phyloP scores from a whole-genome alignment of 805 yeast genomes.

The Saccharomycopsis sp. region DNA sequence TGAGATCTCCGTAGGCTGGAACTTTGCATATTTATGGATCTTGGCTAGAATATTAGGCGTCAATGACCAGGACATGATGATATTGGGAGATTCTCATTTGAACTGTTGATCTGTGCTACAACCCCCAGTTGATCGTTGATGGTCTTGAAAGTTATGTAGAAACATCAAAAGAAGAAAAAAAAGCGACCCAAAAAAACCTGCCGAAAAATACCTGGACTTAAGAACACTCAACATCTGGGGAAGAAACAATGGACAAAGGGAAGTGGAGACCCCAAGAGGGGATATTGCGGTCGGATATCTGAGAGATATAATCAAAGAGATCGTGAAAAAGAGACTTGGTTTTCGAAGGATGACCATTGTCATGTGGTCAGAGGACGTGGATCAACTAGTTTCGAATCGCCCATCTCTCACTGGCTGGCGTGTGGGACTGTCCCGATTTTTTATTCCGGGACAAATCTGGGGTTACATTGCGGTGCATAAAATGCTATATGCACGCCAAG shows the following conservation, averaged over 20 bases:
- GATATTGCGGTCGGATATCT: too few relatives aligned
- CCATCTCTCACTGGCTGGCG: background rate
- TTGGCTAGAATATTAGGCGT: conserved; percentile 6
- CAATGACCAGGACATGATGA: background rate
- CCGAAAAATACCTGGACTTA: background rate
- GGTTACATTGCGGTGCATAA: background rate
- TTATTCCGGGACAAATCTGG: background rate
- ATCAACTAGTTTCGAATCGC: background rate
- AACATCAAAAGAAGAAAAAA: background rate
- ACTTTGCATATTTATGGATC: conserved; percentile 46
- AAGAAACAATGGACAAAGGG: background rate
- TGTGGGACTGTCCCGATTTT: background rate
- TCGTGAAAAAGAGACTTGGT: too few relatives aligned
- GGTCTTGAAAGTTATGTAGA: too few relatives aligned
- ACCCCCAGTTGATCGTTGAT: too few relatives aligned
- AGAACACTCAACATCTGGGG: background rate
- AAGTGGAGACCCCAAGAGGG: too few relatives aligned
- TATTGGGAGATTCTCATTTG: background rate
- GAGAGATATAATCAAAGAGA: too few relatives aligned
- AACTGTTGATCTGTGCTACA: background rate
- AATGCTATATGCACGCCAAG: background rate
- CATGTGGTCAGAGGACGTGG: background rate
- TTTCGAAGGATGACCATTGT: too few relatives aligned
- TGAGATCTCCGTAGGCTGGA: conserved; percentile 79
- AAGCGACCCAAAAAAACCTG: background rate